A percentile compares a stretch with the other conserved stretches of the same genome.
Evolutionary conservation across 108 stramenopile genomes (phyloP).

Genomic region (Cyclotella atomus): DNA sequence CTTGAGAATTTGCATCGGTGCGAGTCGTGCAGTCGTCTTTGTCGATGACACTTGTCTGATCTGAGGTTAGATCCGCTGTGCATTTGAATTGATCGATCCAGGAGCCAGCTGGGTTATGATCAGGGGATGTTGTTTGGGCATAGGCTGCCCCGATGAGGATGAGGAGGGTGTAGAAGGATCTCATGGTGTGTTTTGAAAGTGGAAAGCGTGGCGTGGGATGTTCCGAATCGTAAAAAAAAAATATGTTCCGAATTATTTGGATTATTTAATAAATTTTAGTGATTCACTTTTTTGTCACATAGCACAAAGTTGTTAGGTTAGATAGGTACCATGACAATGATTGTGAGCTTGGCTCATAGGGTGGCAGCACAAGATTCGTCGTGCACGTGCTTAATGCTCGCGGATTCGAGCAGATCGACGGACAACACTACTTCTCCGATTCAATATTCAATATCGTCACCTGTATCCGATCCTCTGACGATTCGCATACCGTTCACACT

Average conservation of each 20-base stretch:
- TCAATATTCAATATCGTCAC: neutral
- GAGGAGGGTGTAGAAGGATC: neutral
- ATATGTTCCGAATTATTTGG: no score
- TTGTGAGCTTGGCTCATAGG: no score
- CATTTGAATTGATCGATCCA: conserved; percentile 6
- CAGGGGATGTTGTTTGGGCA: neutral
- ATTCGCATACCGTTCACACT: neutral
- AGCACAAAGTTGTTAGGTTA: no score
- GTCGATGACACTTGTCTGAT: conserved; percentile 25
- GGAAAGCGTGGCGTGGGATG: neutral
- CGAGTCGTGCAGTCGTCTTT: conserved; percentile 19
- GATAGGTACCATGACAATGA: no score
- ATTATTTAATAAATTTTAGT: no score
- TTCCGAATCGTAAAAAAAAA: neutral
- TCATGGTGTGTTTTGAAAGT: conserved; percentile 10
- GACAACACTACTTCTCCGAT: neutral
- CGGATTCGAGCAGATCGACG: neutral
- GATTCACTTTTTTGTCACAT: no score
- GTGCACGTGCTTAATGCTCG: conserved; percentile 4
- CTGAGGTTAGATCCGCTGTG: conserved; percentile 14
- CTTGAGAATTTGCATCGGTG: conserved; percentile 16
- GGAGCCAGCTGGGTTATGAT: neutral
- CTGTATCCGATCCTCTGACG: conserved; percentile 1
- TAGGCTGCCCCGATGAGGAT: neutral
- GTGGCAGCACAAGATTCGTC: no score